Evolutionary conservation across 2,329 filamentous ascomycete genomes (phyloP), one percentile per base, ranked within the genome.

Genomic region (Cladosporium sp.): DNA sequence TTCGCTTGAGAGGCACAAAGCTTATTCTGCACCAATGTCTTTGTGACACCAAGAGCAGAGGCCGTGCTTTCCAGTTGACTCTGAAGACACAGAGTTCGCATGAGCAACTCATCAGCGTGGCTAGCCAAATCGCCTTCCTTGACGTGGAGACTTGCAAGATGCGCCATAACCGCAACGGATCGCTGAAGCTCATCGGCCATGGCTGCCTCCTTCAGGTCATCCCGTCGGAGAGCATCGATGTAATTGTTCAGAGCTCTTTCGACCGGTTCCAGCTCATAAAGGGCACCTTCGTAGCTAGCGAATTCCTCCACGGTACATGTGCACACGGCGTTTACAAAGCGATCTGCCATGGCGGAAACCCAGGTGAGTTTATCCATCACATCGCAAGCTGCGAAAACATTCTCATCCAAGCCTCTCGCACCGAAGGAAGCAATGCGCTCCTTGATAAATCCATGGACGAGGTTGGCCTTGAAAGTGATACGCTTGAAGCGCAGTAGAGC

Each of bases 201-300:
- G 60, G 88, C 85, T 66, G 85, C 82, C 69, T 92, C 86, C 68
- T 90, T 90, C 42, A 97, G 72, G 50, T 95, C 90, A 58, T 95
- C 90, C 46, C 83, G 83, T 56, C 89, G 84, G 49, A 96, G 67
- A 5, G 82, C 82, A 56, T 96, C 91, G 50, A 97, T 87, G 82
- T 90, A 95, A 49, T 79, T 80, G 62, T 95, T 95, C 43, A 97
- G 71, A 0, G 88, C 87, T 51, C 90, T 80, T 70, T 98, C 93
- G 9, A 97, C 88, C 0, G 91, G 89, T 64, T 95, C 88, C 43
- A 97, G 75, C 67, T 97, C 93, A 59, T 89, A 88, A 51, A 93
- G 70, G 2, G 90, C 87, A 36, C 85, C 84, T 60, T 89, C 85
- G 58, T 89, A 93, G 56, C 76, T 82, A 39, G 79, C 78, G 66